Conservation (phyloP, 495 filamentous ascomycete species). For the Penicillium subrubescens region DNA sequence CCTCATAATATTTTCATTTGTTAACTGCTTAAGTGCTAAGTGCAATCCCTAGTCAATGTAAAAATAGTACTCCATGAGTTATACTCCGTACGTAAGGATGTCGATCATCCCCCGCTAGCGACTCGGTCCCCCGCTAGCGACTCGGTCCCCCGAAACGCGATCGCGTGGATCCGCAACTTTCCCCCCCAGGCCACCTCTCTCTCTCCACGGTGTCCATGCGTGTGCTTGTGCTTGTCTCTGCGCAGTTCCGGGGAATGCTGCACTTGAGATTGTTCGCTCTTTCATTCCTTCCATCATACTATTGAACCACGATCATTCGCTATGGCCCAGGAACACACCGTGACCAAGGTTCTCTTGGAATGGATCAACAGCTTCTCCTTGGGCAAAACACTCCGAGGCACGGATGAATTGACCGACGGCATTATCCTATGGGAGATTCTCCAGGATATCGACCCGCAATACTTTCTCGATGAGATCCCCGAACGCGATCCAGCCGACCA, state of each 20-base stretch:
- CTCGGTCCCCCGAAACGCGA: slow-evolving; percentile 17
- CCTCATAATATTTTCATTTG: no score
- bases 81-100: background rate
- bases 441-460: slow-evolving; percentile 66
- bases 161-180: slow-evolving; percentile 27
- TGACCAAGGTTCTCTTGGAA: slow-evolving; percentile 56
- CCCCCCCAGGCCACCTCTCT: slow-evolving; percentile 11
- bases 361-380: slow-evolving; percentile 60
- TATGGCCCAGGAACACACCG: slow-evolving; percentile 50
- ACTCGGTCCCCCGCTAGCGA: slow-evolving; percentile 11
- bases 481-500: slow-evolving; percentile 54
- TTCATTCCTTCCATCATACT: slow-evolving; percentile 17
- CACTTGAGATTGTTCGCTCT: slow-evolving; percentile 2
- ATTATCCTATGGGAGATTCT: slow-evolving; percentile 70
- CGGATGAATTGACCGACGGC: slow-evolving; percentile 74
- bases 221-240: background rate
- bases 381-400: slow-evolving; percentile 44
- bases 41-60: background rate
- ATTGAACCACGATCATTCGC: slow-evolving; percentile 15
- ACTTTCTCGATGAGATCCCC: slow-evolving; percentile 65
- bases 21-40: background rate
- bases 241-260: slow-evolving; percentile 22
- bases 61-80: background rate
- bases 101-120: slow-evolving; percentile 21
- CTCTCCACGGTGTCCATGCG: slow-evolving; percentile 1